Evolutionary conservation across 805 yeast species (phyloP).

Genomic region (Ogataea trehalophila): DNA sequence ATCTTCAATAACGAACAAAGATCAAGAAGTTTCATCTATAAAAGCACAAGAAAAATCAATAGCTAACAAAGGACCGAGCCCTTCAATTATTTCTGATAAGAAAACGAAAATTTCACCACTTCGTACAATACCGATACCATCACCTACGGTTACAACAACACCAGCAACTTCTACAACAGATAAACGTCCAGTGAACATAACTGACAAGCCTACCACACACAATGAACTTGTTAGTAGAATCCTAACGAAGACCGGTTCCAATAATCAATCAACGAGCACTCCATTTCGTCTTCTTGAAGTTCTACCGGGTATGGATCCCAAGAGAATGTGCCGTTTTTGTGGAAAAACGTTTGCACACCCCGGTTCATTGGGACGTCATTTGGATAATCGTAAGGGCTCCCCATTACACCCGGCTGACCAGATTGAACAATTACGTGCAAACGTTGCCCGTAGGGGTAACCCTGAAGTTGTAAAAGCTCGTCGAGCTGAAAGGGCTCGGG

Average conservation of each 20-base stretch:
- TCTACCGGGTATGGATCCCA: slow-evolving; percentile 26
- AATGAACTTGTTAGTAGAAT: background rate
- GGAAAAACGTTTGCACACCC: slow-evolving; percentile 49
- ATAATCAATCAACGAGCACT: background rate
- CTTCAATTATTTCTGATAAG: too few relatives aligned
- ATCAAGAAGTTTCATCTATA: too few relatives aligned
- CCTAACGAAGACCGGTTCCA: background rate
- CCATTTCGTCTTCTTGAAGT: slow-evolving; percentile 15
- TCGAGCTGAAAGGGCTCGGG: slow-evolving; percentile 35
- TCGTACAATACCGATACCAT: too few relatives aligned
- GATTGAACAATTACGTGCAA: slow-evolving; percentile 41
- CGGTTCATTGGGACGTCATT: slow-evolving; percentile 56
- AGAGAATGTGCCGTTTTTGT: slow-evolving; percentile 47
- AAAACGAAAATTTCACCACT: too few relatives aligned
- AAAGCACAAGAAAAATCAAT: too few relatives aligned
- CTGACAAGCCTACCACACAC: background rate
- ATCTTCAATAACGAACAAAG: background rate
- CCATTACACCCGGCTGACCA: slow-evolving; percentile 44
- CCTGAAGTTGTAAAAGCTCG: slow-evolving; percentile 36
- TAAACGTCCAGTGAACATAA: background rate
- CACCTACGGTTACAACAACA: too few relatives aligned
- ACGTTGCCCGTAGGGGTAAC: slow-evolving; percentile 50
- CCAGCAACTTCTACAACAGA: too few relatives aligned
- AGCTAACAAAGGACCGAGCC: too few relatives aligned
- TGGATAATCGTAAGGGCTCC: slow-evolving; percentile 53